Evolutionary conservation across 345 rosid genomes (phyloP).

Genomic region (Pseudoturritis turrita): DNA sequence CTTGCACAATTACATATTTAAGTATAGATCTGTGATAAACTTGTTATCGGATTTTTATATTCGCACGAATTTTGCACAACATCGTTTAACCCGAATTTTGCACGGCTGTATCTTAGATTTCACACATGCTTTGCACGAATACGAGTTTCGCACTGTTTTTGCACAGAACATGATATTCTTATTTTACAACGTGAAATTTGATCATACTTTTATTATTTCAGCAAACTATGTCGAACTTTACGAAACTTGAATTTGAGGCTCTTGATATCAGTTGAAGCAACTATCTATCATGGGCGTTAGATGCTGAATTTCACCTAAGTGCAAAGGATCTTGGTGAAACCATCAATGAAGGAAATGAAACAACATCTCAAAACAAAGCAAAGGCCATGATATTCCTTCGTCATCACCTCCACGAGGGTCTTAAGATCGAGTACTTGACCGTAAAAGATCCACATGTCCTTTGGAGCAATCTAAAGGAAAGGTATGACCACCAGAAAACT

Average conservation of each 20-base stretch:
- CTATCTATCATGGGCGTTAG: not conserved
- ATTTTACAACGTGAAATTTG: no score
- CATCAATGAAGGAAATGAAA: not conserved
- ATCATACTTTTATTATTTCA: no score
- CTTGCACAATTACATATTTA: no score
- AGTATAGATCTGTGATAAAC: no score
- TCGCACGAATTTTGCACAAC: no score
- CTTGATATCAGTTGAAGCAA: not conserved
- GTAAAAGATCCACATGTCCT: not conserved
- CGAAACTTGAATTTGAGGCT: not conserved
- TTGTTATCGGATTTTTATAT: no score
- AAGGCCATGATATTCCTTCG: not conserved
- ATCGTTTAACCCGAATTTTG: no score
- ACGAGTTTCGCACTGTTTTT: no score
- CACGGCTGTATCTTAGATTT: no score
- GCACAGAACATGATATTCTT: no score
- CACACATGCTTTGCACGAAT: no score
- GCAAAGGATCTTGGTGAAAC: not conserved
- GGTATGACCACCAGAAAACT: not conserved
- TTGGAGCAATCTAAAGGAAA: not conserved
- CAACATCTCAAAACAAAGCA: not conserved
- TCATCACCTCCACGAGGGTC: not conserved
- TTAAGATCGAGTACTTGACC: not conserved
- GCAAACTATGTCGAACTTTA: no score
- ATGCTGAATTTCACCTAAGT: not conserved